Conservation (phyloP, 108 stramenopile genomes). For the Nitzschia putrida region DNA sequence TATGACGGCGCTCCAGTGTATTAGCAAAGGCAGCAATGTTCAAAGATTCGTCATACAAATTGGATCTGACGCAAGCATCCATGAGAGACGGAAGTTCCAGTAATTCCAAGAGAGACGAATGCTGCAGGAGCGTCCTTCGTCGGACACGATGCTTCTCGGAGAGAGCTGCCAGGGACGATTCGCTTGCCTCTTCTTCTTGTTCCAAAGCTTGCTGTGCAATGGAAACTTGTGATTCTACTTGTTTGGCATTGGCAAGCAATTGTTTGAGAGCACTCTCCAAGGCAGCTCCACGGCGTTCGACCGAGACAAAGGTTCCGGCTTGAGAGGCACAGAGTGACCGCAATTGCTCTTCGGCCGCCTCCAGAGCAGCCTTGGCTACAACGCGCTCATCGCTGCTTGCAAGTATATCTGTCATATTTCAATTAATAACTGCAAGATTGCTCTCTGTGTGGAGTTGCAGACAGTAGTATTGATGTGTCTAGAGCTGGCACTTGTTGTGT, state of each 20-base stretch:
- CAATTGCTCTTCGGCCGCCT: constrained; percentile 75
- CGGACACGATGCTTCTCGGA: constrained; percentile 83
- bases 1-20: constrained; percentile 80
- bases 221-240: constrained; percentile 44
- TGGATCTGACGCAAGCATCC: constrained; percentile 86
- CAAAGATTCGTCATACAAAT: constrained; percentile 82
- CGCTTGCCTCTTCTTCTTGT: constrained; percentile 55
- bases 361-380: constrained; percentile 66
- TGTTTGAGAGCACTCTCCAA: constrained; percentile 59
- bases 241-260: constrained; percentile 45
- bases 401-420: constrained; percentile 12
- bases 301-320: constrained; percentile 80
- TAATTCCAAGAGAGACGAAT: constrained; percentile 79
- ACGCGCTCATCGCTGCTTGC: constrained; percentile 59
- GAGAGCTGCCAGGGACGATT: constrained; percentile 61
- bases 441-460: too few relatives aligned
- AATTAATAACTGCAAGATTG: too few relatives aligned
- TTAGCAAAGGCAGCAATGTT: constrained; percentile 85
- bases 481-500: too few relatives aligned
- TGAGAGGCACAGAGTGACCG: constrained; percentile 73
- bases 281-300: constrained; percentile 74
- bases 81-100: constrained; percentile 83
- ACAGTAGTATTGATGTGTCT: too few relatives aligned
- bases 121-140: constrained; percentile 78
- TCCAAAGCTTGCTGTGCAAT: constrained; percentile 63